Conservation (phyloP, 2,329 filamentous ascomycete genomes). For the Colletotrichum paranaense region DNA sequence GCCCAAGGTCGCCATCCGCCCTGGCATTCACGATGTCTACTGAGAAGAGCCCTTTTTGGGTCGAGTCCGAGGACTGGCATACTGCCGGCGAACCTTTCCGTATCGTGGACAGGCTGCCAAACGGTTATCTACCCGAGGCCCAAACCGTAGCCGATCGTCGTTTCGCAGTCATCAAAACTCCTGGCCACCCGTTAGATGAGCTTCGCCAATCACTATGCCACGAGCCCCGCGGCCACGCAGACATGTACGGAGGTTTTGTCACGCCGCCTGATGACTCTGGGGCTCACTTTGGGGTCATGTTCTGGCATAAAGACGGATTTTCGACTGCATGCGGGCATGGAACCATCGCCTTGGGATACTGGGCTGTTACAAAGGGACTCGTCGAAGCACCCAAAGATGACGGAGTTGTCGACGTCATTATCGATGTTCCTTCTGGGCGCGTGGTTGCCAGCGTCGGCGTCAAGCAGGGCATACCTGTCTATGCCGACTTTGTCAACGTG, state of each 20-base stretch:
- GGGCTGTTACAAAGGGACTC: slow-evolving; percentile 36
- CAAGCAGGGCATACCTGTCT: not conserved
- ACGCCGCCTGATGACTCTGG: slow-evolving; percentile 37
- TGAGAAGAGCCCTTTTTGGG: slow-evolving; percentile 34
- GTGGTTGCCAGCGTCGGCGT: slow-evolving; percentile 6
- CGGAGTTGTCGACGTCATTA: slow-evolving; percentile 17
- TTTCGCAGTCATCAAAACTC: not conserved
- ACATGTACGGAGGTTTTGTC: slow-evolving; percentile 43
- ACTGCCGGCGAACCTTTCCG: slow-evolving; percentile 43
- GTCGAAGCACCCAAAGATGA: slow-evolving; percentile 5
- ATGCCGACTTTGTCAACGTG: slow-evolving; percentile 29
- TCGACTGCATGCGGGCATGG: slow-evolving; percentile 43
- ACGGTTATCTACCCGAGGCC: not conserved
- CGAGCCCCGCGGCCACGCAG: slow-evolving; percentile 36
- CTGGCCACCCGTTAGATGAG: slow-evolving; percentile 9
- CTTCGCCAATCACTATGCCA: slow-evolving; percentile 30
- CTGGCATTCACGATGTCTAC: not conserved
- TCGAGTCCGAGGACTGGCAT: slow-evolving; percentile 42
- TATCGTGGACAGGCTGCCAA: slow-evolving; percentile 35
- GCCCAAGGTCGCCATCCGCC: slow-evolving; percentile 13
- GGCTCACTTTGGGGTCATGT: slow-evolving; percentile 41
- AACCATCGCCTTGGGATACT: slow-evolving; percentile 42
- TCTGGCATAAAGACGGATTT: slow-evolving; percentile 44
- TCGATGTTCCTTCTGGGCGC: slow-evolving; percentile 26
- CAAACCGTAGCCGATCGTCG: slow-evolving; percentile 11